Conservation (phyloP, 768 basidiomycete genomes). For the Tricholoma saponaceum region DNA sequence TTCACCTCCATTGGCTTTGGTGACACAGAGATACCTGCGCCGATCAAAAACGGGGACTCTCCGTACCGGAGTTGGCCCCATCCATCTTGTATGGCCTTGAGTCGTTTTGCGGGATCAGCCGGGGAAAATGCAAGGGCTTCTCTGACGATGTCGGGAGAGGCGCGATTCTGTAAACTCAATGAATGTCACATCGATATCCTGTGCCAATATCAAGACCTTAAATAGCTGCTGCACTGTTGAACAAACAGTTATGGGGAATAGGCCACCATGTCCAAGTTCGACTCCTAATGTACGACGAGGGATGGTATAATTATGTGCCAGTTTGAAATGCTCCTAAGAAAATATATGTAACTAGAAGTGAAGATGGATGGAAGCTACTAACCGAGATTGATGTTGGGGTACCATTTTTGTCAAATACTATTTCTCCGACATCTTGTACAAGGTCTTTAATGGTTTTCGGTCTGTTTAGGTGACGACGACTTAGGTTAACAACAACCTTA, state of each 20-base stretch:
- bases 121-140: conserved; percentile 27
- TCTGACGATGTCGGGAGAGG: conserved; percentile 26
- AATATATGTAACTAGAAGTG: neutral
- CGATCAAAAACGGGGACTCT: conserved; percentile 36
- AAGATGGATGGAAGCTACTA: conserved; percentile 1
- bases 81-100: conserved; percentile 21
- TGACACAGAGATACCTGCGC: conserved; percentile 36
- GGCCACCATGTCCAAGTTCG: conserved; percentile 18
- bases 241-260: conserved; percentile 25
- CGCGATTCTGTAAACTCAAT: conserved; percentile 26
- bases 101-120: conserved; percentile 15
- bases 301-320: conserved; percentile 17
- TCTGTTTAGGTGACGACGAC: conserved; percentile 18
- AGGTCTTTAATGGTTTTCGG: conserved; percentile 24
- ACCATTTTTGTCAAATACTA: conserved; percentile 24
- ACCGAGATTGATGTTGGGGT: conserved; percentile 23
- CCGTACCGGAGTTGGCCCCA: conserved; percentile 30
- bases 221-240: conserved; percentile 25
- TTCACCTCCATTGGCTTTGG: too few relatives aligned
- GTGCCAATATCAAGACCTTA: conserved; percentile 14
- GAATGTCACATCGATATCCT: too few relatives aligned
- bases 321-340: conserved; percentile 24
- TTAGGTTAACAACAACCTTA: conserved; percentile 20
- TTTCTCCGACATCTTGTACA: conserved; percentile 19
- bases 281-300: conserved; percentile 22